phyloP scores from a whole-genome alignment of 805 yeast species.

The Candida awuae region DNA sequence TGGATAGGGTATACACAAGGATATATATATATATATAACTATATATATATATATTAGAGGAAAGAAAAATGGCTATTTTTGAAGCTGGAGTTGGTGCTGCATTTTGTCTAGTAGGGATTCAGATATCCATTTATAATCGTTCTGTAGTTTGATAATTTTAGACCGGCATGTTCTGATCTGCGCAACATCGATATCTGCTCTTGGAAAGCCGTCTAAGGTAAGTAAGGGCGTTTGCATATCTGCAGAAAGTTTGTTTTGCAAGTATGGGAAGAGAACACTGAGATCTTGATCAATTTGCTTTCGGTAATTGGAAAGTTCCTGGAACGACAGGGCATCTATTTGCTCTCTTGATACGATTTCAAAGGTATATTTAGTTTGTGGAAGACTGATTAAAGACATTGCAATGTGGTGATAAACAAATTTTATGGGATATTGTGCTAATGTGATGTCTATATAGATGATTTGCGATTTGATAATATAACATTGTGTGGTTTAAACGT shows the following conservation, averaged over 20 bases:
- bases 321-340: constrained; percentile 3
- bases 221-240: constrained; percentile 61
- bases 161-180: constrained; percentile 54
- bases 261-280: constrained; percentile 32
- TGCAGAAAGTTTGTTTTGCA: constrained; percentile 24
- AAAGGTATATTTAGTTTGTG: constrained; percentile 1
- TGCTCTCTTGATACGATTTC: constrained; percentile 3
- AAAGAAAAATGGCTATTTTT: not conserved
- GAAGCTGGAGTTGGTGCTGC: constrained; percentile 27
- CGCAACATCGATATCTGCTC: constrained; percentile 75
- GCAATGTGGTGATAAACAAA: too few species aligned
- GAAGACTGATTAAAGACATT: constrained; percentile 6
- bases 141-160: constrained; percentile 56
- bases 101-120: constrained; percentile 39
- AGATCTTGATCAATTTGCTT: constrained; percentile 35
- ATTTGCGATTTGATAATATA: too few species aligned
- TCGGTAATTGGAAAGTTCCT: not conserved
- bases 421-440: too few species aligned
- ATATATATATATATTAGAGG: not conserved
- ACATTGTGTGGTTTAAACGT: too few species aligned
- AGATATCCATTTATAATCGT: constrained; percentile 53
- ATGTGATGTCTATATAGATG: too few species aligned
- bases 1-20: constrained; percentile 39
- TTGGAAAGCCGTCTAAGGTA: constrained; percentile 75
- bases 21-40: not conserved